Base-by-base conservation (phyloP, 2,329 filamentous ascomycete species). In the Hawksworthiomyces lignivorus region DNA sequence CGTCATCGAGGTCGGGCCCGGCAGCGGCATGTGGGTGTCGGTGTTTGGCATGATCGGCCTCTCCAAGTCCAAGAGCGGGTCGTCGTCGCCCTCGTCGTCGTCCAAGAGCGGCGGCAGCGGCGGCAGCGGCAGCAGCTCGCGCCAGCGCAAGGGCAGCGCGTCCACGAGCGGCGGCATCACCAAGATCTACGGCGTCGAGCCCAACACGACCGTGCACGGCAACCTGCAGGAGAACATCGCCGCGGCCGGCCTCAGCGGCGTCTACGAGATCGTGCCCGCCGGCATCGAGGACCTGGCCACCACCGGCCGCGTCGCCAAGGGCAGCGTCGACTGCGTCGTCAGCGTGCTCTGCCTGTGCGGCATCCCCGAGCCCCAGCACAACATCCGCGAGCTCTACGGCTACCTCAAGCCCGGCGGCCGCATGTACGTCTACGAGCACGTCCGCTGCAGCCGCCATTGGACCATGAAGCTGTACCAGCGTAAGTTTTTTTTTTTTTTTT, bases 391-490 rank as follows among this genome's bases (percentile, higher is more conserved):
- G 48, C 56, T 82, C 22, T 80, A 80, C 55, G 59, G 63, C 24
- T 69, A 72, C 39, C 62, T 82, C 45, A 80, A 77, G 59, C 70
- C 73, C 5, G 78, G 78, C 5, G 78, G 78, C 0, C 62, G 70
- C 28, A 81, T 77, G 76, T 77, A 79, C 47, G 67, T 77, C 1
- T 81, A 71, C 50, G 78, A 82, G 61, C 78, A 82, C 51, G 73
- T 82, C 29, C 54, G 57, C 41, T 58, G 57, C 37, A 59, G 61
- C 32, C 50, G 56, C 5, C 62, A 61, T 9, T 60, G 62, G 52
- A 53, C 59, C 19, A 62, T 77, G 51, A 47, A 52, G 11, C 39
- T 61, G 14, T 77, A 77, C 54, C 74, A 78, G 53, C 59, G 73
- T 75, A 52, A 61, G 72, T 63, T 19, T 27, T 3, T 21, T n/a